Base-by-base conservation (phyloP, 1,284 basidiomycete genomes). In the Ganoderma sinense region DNA sequence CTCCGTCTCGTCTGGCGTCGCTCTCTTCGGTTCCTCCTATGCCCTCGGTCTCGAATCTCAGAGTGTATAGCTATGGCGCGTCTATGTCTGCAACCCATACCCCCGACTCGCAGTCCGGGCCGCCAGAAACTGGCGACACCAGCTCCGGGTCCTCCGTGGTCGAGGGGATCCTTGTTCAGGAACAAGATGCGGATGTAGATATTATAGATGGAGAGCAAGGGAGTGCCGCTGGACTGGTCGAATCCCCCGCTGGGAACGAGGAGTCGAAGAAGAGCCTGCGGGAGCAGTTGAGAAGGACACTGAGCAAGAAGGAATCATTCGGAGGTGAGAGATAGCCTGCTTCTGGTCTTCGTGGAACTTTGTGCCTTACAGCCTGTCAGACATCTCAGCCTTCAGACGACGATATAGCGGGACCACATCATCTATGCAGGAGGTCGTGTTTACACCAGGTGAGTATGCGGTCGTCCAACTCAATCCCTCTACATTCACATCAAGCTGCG, bases 111-210 rank as follows among this genome's bases (percentile, higher is more conserved):
- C 72, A 76, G n/a, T 71, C 76, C 2, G 68, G 62, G 62, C 71
- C 39, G 48, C 69, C 77, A 82, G 66, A 71, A 16, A 78, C 81
- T 58, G 81, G 87, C 45, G 86, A 68, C 26, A 66, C 88, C 73
- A 92, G 91, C 78, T 89, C 89, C 33, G 86, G 89, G 55, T 92
- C 91, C 61, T 92, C 92, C 62, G 88, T 88, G 60, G 83, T 82
- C 55, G 91, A 92, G 72, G 88, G 89, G 10, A 89, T 93, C 64
- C 81, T 94, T 45, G 83, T 92, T 58, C 87, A 89, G 73, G 91
- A 92, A 75, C 84, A 84, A 60, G 90, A 92, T 58, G 82, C 81
- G 62, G 90, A 88, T 71, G 82, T 83, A 43, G 90, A 90, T 65
- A 81, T 84, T 6, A 77, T 80, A 7, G 85, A 86, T 61, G 84